Evolutionary conservation across 106 monocot species (phyloP).

Genomic region (Dioscorea zingiberensis): DNA sequence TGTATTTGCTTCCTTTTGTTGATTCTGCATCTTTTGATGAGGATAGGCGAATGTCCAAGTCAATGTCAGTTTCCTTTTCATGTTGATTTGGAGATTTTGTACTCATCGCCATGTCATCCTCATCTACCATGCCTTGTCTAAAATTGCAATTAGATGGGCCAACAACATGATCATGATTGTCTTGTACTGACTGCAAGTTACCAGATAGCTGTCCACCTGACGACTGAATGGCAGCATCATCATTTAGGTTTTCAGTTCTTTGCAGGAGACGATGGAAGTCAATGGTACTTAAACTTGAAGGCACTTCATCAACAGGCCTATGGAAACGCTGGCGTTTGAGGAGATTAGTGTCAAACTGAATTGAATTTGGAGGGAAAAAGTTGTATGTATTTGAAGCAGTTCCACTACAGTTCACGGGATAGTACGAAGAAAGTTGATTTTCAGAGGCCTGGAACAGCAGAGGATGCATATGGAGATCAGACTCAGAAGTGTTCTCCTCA

Average conservation of each 20-base stretch:
- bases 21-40: conserved; percentile 25
- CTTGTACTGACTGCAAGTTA: conserved; percentile 10
- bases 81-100: conserved; percentile 16
- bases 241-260: conserved; percentile 29
- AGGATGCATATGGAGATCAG: conserved; percentile 79
- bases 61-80: conserved; percentile 52
- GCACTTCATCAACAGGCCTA: conserved; percentile 12
- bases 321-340: background rate
- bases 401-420: conserved; percentile 14
- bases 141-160: conserved; percentile 17
- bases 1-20: background rate
- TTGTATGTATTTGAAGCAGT: conserved; percentile 27
- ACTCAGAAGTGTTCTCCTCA: conserved; percentile 44
- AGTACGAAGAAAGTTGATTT: conserved; percentile 33
- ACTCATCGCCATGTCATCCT: conserved; percentile 7
- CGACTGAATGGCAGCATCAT: background rate
- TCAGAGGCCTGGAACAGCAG: conserved; percentile 56
- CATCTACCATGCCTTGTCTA: conserved; percentile 8
- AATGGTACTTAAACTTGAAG: conserved; percentile 31
- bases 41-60: conserved; percentile 64
- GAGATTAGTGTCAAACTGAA: conserved; percentile 14
- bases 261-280: conserved; percentile 85
- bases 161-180: background rate
- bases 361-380: conserved; percentile 16
- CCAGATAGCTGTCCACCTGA: conserved; percentile 2